Percentiles rank a stretch among this genome's conserved stretches.
These are phyloP conservation scores for Apiotrichum gracile DNA, from an alignment of 1,284 basidiomycete species.

Conservation along the genomic window DNA sequence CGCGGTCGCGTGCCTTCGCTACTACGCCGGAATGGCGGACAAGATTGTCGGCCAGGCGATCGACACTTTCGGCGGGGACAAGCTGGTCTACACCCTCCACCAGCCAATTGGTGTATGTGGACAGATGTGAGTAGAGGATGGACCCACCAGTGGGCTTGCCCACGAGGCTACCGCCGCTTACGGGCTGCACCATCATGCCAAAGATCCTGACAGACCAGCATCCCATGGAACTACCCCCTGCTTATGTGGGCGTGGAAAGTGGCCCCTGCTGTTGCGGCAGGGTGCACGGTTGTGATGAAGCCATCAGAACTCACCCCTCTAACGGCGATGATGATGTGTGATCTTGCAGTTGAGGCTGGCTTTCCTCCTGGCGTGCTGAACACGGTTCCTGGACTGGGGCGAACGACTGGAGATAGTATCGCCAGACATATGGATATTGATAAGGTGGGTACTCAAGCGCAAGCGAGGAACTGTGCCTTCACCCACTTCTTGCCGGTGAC, in stretches of 20 bases:
- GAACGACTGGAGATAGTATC: slow-evolving; percentile 76
- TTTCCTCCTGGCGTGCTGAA: slow-evolving; percentile 90
- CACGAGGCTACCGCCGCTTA: too few relatives aligned
- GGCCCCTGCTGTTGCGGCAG: slow-evolving; percentile 76
- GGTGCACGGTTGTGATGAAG: slow-evolving; percentile 50
- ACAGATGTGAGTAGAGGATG: slow-evolving; percentile 57
- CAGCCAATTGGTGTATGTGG: slow-evolving; percentile 92
- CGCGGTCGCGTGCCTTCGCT: slow-evolving; percentile 70
- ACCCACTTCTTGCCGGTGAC: too few relatives aligned
- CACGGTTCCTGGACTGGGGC: slow-evolving; percentile 78
- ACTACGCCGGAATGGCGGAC: slow-evolving; percentile 64
- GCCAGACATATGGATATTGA: slow-evolving; percentile 70
- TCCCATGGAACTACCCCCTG: slow-evolving; percentile 89
- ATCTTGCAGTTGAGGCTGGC: slow-evolving; percentile 49
- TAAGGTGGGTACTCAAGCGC: too few relatives aligned
- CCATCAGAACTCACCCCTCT: slow-evolving; percentile 87
- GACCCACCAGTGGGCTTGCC: too few relatives aligned
- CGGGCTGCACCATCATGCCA: background rate
- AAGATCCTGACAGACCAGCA: slow-evolving; percentile 49
- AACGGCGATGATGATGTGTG: slow-evolving; percentile 63
- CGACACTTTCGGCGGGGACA: slow-evolving; percentile 50
- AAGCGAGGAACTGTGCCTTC: too few relatives aligned
- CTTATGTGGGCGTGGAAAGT: slow-evolving; percentile 91
- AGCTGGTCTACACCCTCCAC: slow-evolving; percentile 78
- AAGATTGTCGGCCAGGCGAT: slow-evolving; percentile 56